Conservation (phyloP, 1,284 basidiomycete genomes). For the Malassezia vespertilionis region DNA sequence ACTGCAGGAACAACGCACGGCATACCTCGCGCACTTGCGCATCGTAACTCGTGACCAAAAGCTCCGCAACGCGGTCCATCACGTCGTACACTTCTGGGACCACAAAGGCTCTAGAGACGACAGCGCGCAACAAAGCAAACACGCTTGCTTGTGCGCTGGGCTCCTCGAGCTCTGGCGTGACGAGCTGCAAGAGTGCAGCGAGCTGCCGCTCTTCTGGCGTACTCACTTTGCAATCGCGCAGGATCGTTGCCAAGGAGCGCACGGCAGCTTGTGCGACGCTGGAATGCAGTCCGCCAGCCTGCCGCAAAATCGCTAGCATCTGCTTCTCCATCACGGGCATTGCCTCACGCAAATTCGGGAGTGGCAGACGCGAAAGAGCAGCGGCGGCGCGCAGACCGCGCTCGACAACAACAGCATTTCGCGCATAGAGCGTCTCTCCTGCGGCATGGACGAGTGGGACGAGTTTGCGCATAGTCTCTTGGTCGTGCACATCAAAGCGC, state of each 20-base stretch:
- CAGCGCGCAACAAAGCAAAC: slow-evolving; percentile 81
- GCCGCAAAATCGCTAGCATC: slow-evolving; percentile 71
- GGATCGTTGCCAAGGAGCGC: slow-evolving; percentile 70
- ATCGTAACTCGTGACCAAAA: slow-evolving; percentile 89
- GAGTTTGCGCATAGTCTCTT: slow-evolving; percentile 62
- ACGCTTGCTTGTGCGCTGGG: slow-evolving; percentile 68
- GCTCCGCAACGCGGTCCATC: slow-evolving; percentile 86
- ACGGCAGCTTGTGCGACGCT: slow-evolving; percentile 80
- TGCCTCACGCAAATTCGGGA: slow-evolving; percentile 65
- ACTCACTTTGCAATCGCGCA: slow-evolving; percentile 57
- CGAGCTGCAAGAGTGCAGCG: slow-evolving; percentile 69
- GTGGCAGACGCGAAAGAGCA: slow-evolving; percentile 70
- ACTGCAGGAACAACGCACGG: slow-evolving; percentile 77
- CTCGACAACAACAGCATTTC: slow-evolving; percentile 65
- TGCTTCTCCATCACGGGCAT: slow-evolving; percentile 76
- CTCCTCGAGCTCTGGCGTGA: slow-evolving; percentile 87
- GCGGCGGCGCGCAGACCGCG: slow-evolving; percentile 71
- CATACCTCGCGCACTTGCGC: slow-evolving; percentile 81
- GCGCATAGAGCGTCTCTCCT: slow-evolving; percentile 85
- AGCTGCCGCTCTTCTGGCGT: slow-evolving; percentile 82
- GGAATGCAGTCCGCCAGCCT: slow-evolving; percentile 75
- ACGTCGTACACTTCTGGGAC: slow-evolving; percentile 94
- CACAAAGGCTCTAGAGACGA: slow-evolving; percentile 78
- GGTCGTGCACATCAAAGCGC: slow-evolving; percentile 72
- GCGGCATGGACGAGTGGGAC: slow-evolving; percentile 77